Evolutionary conservation across 768 basidiomycete genomes (phyloP).

Genomic region (Mycena latifolia): DNA sequence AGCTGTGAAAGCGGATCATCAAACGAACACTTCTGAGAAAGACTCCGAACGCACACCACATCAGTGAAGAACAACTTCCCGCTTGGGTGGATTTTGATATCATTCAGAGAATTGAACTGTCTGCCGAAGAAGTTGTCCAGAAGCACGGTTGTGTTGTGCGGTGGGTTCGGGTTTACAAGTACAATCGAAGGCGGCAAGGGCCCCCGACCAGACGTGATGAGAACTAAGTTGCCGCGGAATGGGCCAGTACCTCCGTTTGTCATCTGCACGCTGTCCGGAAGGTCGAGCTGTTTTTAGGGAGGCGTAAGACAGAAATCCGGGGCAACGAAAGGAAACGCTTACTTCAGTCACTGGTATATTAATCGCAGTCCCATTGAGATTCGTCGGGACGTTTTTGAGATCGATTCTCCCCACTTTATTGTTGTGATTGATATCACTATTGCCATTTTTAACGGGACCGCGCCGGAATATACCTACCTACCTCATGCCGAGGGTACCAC

Average conservation of each 20-base stretch:
- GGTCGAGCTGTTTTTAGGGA: constrained; percentile 58
- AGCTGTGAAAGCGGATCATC: constrained; percentile 12
- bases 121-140: constrained; percentile 85
- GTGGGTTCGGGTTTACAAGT: constrained; percentile 67
- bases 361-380: constrained; percentile 48
- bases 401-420: constrained; percentile 74
- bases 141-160: constrained; percentile 73
- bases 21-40: neutral
- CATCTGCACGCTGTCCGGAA: constrained; percentile 73
- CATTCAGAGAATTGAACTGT: constrained; percentile 82
- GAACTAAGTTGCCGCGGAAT: constrained; percentile 57
- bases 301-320: neutral
- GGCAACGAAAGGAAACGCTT: constrained; percentile 31
- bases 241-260: constrained; percentile 66
- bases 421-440: constrained; percentile 72
- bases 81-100: constrained; percentile 80
- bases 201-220: constrained; percentile 72
- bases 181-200: constrained; percentile 44
- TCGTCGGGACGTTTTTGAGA: constrained; percentile 63
- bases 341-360: constrained; percentile 64
- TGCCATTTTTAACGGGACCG: too few species aligned
- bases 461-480: too few species aligned
- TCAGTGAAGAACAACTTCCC: constrained; percentile 85
- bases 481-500: constrained; percentile 70
- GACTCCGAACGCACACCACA: constrained; percentile 53